Evolutionary conservation across 352 stramenopile genomes (phyloP).

Genomic region (Globisporangium parvum): DNA sequence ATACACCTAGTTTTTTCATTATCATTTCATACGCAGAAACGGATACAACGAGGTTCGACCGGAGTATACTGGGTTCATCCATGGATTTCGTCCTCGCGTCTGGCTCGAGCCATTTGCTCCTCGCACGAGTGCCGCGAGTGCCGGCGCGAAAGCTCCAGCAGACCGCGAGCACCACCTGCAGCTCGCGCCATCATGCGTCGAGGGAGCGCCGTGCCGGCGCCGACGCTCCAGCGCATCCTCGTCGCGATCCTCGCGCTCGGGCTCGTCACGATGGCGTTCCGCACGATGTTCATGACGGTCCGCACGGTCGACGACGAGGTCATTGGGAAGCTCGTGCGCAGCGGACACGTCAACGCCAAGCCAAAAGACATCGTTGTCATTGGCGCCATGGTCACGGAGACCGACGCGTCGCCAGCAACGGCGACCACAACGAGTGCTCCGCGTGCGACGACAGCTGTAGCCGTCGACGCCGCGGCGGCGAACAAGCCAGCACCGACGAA

Average conservation of each 20-base stretch:
- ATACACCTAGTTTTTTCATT: no score
- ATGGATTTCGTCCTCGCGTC: no score
- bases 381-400: background rate
- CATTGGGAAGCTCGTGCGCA: background rate
- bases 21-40: no score
- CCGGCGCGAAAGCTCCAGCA: no score
- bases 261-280: background rate
- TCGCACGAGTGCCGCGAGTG: no score
- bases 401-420: background rate
- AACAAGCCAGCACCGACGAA: no score
- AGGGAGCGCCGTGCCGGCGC: background rate
- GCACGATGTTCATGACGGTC: background rate
- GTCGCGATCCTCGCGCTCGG: background rate
- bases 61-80: no score
- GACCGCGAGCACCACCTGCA: no score
- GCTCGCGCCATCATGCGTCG: constrained; percentile 20
- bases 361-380: background rate
- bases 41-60: no score
- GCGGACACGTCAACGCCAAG: background rate
- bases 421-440: no score
- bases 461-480: no score
- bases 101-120: no score
- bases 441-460: background rate
- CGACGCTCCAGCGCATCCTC: background rate
- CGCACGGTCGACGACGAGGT: background rate